These are phyloP conservation scores for Cyberlindnera samutprakarnensis DNA, from an alignment of 805 yeast species.

Conservation along the genomic window DNA sequence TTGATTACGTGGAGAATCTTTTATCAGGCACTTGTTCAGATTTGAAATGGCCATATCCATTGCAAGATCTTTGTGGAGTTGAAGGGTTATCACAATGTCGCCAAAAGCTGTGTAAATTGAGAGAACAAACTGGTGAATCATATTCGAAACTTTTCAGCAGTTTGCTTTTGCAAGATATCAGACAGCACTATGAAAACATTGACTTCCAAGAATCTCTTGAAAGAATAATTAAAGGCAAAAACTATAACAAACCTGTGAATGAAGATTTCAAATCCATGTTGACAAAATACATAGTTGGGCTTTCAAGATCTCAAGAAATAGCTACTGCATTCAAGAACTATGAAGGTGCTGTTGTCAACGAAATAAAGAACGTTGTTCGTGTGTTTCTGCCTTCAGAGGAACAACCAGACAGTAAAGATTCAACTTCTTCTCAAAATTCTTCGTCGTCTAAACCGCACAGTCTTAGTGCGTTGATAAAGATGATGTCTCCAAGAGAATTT, in stretches of 20 bases:
- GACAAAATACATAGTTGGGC: constrained; percentile 41
- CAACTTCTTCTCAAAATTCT: constrained; percentile 4
- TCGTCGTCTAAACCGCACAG: constrained; percentile 13
- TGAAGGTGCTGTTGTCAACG: constrained; percentile 61
- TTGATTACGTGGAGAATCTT: constrained; percentile 49
- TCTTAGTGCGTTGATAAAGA: constrained; percentile 41
- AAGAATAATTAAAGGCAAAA: constrained; percentile 31
- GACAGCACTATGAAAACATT: constrained; percentile 45
- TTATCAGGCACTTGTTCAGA: constrained; percentile 43
- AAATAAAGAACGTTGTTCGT: constrained; percentile 67
- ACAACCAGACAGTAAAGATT: constrained; percentile 1
- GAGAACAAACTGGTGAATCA: constrained; percentile 62
- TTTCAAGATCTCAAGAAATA: constrained; percentile 55
- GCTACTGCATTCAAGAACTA: constrained; percentile 54
- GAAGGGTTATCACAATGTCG: constrained; percentile 31
- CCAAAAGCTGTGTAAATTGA: constrained; percentile 45
- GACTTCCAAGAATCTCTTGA: constrained; percentile 40
- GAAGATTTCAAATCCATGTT: constrained; percentile 36
- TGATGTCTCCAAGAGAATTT: constrained; percentile 68
- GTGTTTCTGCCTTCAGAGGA: constrained; percentile 50
- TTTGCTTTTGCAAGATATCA: constrained; percentile 52
- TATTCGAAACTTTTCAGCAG: constrained; percentile 52
- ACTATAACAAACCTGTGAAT: constrained; percentile 31
- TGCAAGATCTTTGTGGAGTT: constrained; percentile 24
- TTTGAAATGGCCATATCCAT: constrained; percentile 34